These are phyloP conservation scores for Penicillium brasilianum DNA, from an alignment of 2,329 filamentous ascomycete genomes.

Conservation along the genomic window DNA sequence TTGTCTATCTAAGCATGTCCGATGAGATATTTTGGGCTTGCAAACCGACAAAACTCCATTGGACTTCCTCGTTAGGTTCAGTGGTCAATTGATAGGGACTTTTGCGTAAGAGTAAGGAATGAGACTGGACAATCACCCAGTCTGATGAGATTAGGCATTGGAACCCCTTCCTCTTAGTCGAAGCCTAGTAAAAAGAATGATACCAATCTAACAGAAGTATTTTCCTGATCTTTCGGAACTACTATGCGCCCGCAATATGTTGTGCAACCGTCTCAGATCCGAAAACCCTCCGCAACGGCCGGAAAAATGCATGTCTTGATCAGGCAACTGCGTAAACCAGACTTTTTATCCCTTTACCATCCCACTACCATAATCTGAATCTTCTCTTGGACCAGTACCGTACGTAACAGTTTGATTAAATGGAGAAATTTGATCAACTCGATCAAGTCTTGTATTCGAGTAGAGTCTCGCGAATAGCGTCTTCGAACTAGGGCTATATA, in stretches of 20 bases:
- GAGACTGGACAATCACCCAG: too few species aligned
- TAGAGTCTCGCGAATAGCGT: too few species aligned
- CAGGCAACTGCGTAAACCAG: neutral
- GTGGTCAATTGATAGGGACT: neutral
- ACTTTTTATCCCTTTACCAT: neutral
- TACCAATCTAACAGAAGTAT: neutral
- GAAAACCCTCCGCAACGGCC: slow-evolving; percentile 15
- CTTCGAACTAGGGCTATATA: too few species aligned
- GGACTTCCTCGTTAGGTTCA: too few species aligned
- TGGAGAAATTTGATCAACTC: neutral
- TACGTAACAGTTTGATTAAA: neutral
- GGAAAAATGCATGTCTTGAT: neutral
- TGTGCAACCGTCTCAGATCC: slow-evolving; percentile 16
- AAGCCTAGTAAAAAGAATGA: neutral
- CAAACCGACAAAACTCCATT: too few species aligned
- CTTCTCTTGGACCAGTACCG: neutral
- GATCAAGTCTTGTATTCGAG: too few species aligned
- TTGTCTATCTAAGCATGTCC: too few species aligned
- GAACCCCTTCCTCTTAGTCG: neutral
- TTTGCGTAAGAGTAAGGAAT: neutral
- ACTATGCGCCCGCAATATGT: slow-evolving; percentile 10
- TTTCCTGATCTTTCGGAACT: slow-evolving; percentile 5
- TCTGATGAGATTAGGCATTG: neutral
- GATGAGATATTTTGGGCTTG: too few species aligned
- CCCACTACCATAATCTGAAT: neutral